phyloP scores from a whole-genome alignment of 345 rosid genomes.

The Hibiscus mutabilis region DNA sequence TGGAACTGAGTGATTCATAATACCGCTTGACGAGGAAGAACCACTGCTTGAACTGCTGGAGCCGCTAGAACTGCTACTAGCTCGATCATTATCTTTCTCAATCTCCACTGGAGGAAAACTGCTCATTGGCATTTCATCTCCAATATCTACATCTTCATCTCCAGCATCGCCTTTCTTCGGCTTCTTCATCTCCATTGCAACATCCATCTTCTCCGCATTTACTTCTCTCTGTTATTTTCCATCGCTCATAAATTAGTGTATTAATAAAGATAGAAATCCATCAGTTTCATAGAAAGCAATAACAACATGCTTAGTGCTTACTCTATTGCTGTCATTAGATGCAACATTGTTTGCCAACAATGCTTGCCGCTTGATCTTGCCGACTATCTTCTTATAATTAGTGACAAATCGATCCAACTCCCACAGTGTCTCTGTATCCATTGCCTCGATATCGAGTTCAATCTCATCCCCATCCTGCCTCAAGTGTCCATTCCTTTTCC shows the following conservation, averaged over 20 bases:
- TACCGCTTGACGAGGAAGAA: constrained; percentile 70
- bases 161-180: constrained; percentile 63
- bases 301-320: constrained; percentile 17
- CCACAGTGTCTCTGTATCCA: constrained; percentile 75
- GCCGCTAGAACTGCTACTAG: constrained; percentile 40
- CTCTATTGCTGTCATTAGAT: constrained; percentile 29
- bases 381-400: constrained; percentile 69
- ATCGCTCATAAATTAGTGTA: background rate
- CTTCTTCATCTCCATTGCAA: constrained; percentile 42
- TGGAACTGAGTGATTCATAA: background rate
- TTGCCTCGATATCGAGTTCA: constrained; percentile 68
- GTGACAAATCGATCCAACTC: constrained; percentile 83
- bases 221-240: constrained; percentile 22
- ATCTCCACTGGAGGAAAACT: constrained; percentile 81
- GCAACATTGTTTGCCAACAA: constrained; percentile 30
- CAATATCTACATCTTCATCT: constrained; percentile 84
- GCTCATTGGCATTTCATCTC: constrained; percentile 70
- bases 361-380: constrained; percentile 73
- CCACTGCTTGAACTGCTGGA: constrained; percentile 57
- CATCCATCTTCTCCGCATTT: constrained; percentile 34
- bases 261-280: background rate
- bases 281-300: background rate
- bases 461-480: constrained; percentile 81
- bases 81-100: constrained; percentile 57
- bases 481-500: constrained; percentile 57